Evolutionary conservation across 1,284 basidiomycete species (phyloP), one percentile per base, ranked within the genome.

Genomic region (Anthracocystis setariae): DNA sequence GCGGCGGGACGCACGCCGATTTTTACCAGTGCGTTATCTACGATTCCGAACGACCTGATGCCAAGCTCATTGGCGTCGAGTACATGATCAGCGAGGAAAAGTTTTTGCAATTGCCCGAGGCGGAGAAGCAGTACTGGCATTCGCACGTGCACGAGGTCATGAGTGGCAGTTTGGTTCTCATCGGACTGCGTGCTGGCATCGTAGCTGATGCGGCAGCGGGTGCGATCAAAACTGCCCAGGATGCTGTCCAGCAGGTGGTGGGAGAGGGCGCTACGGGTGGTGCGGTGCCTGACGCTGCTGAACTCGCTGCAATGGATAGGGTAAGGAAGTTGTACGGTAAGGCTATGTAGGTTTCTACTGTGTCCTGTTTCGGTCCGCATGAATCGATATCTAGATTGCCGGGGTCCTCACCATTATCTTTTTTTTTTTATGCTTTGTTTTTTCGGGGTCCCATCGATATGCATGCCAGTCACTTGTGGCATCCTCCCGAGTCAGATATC

Each of bases 121-220:
- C 86, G 18, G 87, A 88, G 82, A 86, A 86, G 73, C 83, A 79
- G 61, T 86, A 84, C 60, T 87, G 87, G 86, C 87, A 87, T 64
- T 86, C 86, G 12, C 86, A 86, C 68, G 82, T 84, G 44, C 84
- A 84, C 54, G 86, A 86, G 54, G 83, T 87, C 42, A 86, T 88
- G 72, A 86, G 85, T 42, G 87, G 87, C 7, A 71, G 86, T 47
- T 79, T 88, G 17, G 85, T 86, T 61, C 69, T 74, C 15, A 69
- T 79, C 33, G 70, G 69, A 7, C 35, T 69, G 9, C 38, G 65
- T 8, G 55, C 38, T 1, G 52, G 50, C 1, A 42, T 35, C 5
- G 46, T 58, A 2, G 63, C 55, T 18, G 64, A 56, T 4, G 46
- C 49, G 3, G 60, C 48, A 10, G 60, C 49, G 2, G 51, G 32